A percentile compares a stretch with the other conserved stretches of the same genome.
These are phyloP conservation scores for Trametes maxima DNA, from an alignment of 768 basidiomycete genomes.

Conservation along the genomic window DNA sequence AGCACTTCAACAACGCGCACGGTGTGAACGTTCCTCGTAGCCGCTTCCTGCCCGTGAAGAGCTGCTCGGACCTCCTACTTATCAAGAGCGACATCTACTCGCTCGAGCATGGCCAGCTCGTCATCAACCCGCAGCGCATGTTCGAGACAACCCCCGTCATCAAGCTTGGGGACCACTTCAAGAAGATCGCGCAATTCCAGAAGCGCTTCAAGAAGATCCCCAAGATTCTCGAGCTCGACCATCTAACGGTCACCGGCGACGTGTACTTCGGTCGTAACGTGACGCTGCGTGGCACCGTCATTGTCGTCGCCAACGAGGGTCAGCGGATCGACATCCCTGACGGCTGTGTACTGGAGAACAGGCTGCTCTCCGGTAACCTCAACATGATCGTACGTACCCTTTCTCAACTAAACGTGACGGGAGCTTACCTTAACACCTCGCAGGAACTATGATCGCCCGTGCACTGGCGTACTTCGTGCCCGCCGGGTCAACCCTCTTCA, in stretches of 20 bases:
- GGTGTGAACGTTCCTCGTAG: slow-evolving; percentile 94
- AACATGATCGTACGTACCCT: slow-evolving; percentile 61
- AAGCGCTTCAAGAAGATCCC: slow-evolving; percentile 96
- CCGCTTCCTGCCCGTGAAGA: slow-evolving; percentile 92
- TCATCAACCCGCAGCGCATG: slow-evolving; percentile 82
- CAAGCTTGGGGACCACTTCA: slow-evolving; percentile 96
- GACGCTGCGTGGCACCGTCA: slow-evolving; percentile 87
- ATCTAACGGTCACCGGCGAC: slow-evolving; percentile 91
- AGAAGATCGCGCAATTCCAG: slow-evolving; percentile 92
- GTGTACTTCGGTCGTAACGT: slow-evolving; percentile 89
- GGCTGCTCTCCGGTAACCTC: slow-evolving; percentile 73
- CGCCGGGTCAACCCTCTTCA: background rate
- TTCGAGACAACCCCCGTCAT: slow-evolving; percentile 92
- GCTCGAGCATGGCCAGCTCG: slow-evolving; percentile 82
- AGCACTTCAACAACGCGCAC: slow-evolving; percentile 89
- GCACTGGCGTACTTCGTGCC: background rate
- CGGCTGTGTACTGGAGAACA: slow-evolving; percentile 56
- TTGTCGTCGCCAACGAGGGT: slow-evolving; percentile 77
- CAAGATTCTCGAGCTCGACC: slow-evolving; percentile 87
- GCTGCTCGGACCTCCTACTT: slow-evolving; percentile 83
- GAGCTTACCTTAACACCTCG: background rate
- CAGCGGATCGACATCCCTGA: slow-evolving; percentile 61
- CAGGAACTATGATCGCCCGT: slow-evolving; percentile 35
- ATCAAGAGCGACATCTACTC: slow-evolving; percentile 95
- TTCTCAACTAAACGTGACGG: background rate